phyloP scores from a whole-genome alignment of 176 grass and related monocot species.

The Aechmea fasciata region DNA sequence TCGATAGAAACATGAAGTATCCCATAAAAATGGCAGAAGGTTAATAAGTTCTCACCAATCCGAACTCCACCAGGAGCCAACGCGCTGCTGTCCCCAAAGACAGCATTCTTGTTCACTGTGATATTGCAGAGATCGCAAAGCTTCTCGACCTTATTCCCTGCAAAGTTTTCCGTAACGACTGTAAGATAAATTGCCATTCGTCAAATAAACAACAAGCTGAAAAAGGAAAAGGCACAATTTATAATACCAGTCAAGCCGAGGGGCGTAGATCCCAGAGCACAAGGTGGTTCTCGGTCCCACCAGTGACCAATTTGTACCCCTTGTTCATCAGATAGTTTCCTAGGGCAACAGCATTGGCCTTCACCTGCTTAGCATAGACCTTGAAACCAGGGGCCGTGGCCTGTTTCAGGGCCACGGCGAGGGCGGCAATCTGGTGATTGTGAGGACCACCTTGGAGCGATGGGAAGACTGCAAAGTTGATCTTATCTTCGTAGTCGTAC shows the following conservation, averaged over 20 bases:
- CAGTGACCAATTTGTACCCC: constrained; percentile 94
- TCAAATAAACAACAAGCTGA: background rate
- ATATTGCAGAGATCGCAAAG: constrained; percentile 90
- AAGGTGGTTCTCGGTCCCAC: constrained; percentile 98
- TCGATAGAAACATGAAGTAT: constrained; percentile 12
- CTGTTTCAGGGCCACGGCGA: constrained; percentile 89
- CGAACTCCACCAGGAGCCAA: constrained; percentile 90
- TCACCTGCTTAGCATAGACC: constrained; percentile 89
- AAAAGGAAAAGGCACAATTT: constrained; percentile 1
- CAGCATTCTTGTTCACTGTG: constrained; percentile 96
- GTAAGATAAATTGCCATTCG: background rate
- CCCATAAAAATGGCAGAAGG: background rate
- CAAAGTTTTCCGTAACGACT: background rate
- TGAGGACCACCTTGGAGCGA: constrained; percentile 97
- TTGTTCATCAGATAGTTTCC: constrained; percentile 97
- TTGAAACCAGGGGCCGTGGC: constrained; percentile 75
- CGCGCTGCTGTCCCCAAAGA: constrained; percentile 96
- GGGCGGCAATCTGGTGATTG: constrained; percentile 96
- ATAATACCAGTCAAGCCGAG: constrained; percentile 87
- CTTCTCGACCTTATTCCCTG: constrained; percentile 97
- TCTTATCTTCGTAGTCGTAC: constrained; percentile 89
- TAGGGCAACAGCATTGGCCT: constrained; percentile 80
- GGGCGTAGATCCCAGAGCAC: constrained; percentile 99
- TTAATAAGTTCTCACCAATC: constrained; percentile 45
- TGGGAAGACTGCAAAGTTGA: constrained; percentile 96